Percentiles rank a stretch among this genome's conserved stretches.
These are phyloP conservation scores for Mycosphaerella sp. DNA, from an alignment of 2,329 filamentous ascomycete species.

Conservation along the genomic window DNA sequence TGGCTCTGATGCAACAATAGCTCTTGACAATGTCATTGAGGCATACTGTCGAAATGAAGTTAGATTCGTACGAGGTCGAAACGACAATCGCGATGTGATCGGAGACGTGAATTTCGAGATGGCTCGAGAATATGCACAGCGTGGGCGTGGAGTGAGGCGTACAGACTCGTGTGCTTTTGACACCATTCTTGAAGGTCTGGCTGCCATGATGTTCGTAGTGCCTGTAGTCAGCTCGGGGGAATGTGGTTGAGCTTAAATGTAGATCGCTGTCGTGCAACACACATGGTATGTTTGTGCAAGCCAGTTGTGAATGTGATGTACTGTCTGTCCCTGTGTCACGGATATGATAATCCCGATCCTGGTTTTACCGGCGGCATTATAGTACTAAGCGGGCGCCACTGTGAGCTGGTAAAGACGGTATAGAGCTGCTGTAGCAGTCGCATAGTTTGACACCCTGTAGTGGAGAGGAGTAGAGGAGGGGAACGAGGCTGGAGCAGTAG, in stretches of 20 bases:
- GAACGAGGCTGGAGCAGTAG: too few relatives aligned
- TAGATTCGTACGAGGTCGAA: not conserved
- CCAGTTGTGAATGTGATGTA: not conserved
- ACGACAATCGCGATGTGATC: not conserved
- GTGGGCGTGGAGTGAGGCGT: slow-evolving; percentile 1
- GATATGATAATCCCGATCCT: not conserved
- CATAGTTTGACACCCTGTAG: not conserved
- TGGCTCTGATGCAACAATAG: slow-evolving; percentile 20
- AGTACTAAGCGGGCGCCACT: not conserved
- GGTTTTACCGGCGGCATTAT: not conserved
- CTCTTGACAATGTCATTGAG: slow-evolving; percentile 13
- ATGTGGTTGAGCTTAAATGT: not conserved
- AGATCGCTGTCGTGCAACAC: not conserved
- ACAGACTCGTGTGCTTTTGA: not conserved
- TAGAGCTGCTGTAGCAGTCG: not conserved
- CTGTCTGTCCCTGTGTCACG: not conserved
- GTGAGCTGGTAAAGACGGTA: not conserved
- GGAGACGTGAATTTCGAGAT: not conserved
- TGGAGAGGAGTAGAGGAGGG: not conserved
- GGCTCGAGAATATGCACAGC: not conserved
- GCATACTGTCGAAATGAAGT: slow-evolving; percentile 10
- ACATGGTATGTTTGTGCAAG: not conserved
- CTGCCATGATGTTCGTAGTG: not conserved
- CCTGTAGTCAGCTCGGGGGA: not conserved
- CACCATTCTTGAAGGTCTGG: not conserved